Conservation (phyloP, 371 early-diverging fungal species). For the Thermomucor indicae-seudaticae region DNA sequence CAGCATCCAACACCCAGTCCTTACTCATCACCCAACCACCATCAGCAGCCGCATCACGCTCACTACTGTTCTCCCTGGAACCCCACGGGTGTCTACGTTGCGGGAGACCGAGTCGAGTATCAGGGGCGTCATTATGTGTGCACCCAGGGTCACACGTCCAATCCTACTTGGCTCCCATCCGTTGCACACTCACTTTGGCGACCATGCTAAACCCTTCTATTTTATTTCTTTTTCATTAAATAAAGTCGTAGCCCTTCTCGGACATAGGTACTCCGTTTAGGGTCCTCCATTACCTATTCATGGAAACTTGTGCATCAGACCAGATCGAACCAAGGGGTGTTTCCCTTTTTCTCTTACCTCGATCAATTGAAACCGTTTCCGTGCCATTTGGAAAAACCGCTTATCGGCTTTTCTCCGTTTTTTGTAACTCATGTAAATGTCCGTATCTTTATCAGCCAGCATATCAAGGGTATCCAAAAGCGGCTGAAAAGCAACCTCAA, state of each 20-base stretch:
- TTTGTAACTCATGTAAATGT: slow-evolving; percentile 36
- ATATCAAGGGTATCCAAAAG: slow-evolving; percentile 32
- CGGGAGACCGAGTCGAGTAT: slow-evolving; percentile 55
- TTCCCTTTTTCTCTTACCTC: slow-evolving; percentile 13
- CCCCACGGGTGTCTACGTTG: slow-evolving; percentile 48
- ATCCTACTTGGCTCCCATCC: slow-evolving; percentile 45
- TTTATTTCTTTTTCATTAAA: slow-evolving; percentile 26
- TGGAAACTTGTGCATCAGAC: too few species aligned
- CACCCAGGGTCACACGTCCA: slow-evolving; percentile 47
- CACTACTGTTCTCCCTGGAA: slow-evolving; percentile 36
- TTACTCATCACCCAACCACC: not conserved
- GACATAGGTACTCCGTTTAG: slow-evolving; percentile 17
- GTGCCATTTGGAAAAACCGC: slow-evolving; percentile 39
- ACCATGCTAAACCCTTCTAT: not conserved
- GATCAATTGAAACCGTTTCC: slow-evolving; percentile 30
- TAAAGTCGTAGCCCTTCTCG: slow-evolving; percentile 21
- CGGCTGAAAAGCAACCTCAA: slow-evolving; percentile 41
- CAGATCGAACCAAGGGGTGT: not conserved
- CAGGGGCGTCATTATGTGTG: slow-evolving; percentile 48
- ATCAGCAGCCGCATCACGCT: slow-evolving; percentile 7
- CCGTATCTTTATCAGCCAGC: slow-evolving; percentile 22
- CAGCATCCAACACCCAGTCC: not conserved
- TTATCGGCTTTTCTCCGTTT: slow-evolving; percentile 48
- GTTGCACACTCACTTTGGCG: not conserved
- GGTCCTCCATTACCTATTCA: slow-evolving; percentile 22